Evolutionary conservation across 139 green algal species (phyloP).

Genomic region (Picocystis salinarum): DNA sequence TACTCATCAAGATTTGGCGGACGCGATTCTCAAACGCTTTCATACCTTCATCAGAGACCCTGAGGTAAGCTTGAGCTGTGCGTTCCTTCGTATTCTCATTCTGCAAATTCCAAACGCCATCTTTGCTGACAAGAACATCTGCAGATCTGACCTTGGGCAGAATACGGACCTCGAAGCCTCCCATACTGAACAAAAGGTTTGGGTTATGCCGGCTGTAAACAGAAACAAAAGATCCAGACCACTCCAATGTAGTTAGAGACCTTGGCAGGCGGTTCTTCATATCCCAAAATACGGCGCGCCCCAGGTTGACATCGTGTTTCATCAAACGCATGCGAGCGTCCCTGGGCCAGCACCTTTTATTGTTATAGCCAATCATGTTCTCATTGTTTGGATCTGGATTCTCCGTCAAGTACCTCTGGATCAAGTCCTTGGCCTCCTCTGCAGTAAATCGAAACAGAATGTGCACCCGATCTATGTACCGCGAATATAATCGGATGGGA

Average conservation of each 20-base stretch:
- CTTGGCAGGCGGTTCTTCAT: slow-evolving; percentile 76
- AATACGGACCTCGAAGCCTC: slow-evolving; percentile 93
- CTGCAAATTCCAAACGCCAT: slow-evolving; percentile 95
- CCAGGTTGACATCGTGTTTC: slow-evolving; percentile 99
- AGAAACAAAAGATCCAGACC: slow-evolving; percentile 83
- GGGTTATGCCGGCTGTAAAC: slow-evolving; percentile 97
- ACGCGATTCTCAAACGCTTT: slow-evolving; percentile 93
- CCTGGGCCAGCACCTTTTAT: slow-evolving; percentile 96
- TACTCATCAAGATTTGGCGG: slow-evolving; percentile 89
- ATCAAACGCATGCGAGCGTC: slow-evolving; percentile 98
- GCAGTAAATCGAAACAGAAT: slow-evolving; percentile 78
- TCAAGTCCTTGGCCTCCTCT: slow-evolving; percentile 80
- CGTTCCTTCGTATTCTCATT: slow-evolving; percentile 94
- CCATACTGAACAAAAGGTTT: slow-evolving; percentile 98
- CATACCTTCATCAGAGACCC: slow-evolving; percentile 88
- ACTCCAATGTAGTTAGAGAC: slow-evolving; percentile 90
- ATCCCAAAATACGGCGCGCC: slow-evolving; percentile 88
- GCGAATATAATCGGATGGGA: slow-evolving; percentile 90
- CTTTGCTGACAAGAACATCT: slow-evolving; percentile 68
- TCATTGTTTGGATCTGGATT: slow-evolving; percentile 99
- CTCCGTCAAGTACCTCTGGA: slow-evolving; percentile 95
- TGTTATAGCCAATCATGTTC: slow-evolving; percentile 99
- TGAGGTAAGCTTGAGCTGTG: slow-evolving; percentile 46
- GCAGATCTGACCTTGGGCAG: slow-evolving; percentile 85
- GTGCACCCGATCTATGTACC: slow-evolving; percentile 78